Base-by-base conservation (phyloP, 805 yeast genomes). In the Lipomyces yamanashiensis region DNA sequence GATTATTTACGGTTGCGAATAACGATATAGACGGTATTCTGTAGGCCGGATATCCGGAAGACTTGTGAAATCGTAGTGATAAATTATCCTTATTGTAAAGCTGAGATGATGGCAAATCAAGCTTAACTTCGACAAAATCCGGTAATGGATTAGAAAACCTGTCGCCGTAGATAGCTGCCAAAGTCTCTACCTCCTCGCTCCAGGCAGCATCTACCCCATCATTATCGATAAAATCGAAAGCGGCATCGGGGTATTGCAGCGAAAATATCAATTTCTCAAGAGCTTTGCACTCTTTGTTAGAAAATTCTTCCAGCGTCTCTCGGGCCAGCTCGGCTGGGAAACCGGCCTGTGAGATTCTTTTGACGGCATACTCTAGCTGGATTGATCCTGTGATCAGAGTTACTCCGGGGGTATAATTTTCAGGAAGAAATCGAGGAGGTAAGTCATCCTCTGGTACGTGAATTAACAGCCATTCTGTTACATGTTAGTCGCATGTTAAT, bases 391-490 rank as follows among this genome's bases (percentile, higher is more conserved):
- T 77, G 7, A 74, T 71, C 0, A 77, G 73, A 2, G 74, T 67
- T 23, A 71, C 70, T 2, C 76, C 76, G 0, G 72, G 65, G 10
- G 61, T 63, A 53, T 71, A 66, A 13, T 74, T 68, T 15, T 76
- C 76, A 3, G 71, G 71, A 54, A 71, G 58, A 56, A 79, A 79
- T 41, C 68, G 58, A 21, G 68, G 62, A 1, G 99, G 99, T 39
- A 93, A 78, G 71, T 93, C 99, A 72, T 92, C 98, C 67, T 95
- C 98, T 0, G 98, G 98, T 2, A 93, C 84, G 71, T 93, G 95
- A 68, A 92, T 87, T 10, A 93, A 76, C 19, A 93, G 81, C 93
- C 95, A 89, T 65, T 87, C 90, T 49, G 58, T 34, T 19, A 17
- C 41, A 39, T 3, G 21, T 21, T 15, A 15, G 23, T 53, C 40